These are phyloP conservation scores for Colletotrichum lupini DNA, from an alignment of 2,329 filamentous ascomycete genomes.

Conservation along the genomic window DNA sequence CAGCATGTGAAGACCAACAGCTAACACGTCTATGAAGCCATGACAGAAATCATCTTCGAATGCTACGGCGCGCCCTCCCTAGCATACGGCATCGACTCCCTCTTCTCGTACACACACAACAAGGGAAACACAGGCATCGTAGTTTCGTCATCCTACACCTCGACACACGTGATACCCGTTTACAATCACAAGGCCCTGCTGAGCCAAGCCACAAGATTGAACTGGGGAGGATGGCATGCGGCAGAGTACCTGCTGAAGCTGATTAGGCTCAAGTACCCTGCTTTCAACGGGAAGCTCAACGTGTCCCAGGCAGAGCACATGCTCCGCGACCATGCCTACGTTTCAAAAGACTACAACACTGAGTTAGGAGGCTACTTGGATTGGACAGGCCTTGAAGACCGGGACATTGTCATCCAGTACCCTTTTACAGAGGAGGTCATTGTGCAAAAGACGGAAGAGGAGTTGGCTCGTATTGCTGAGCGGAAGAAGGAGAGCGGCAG, in stretches of 20 bases:
- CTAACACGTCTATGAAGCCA: slow-evolving; percentile 66
- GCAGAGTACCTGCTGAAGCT: slow-evolving; percentile 93
- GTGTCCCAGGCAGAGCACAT: slow-evolving; percentile 88
- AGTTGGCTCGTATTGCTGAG: slow-evolving; percentile 89
- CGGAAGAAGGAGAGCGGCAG: slow-evolving; percentile 94
- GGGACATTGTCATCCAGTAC: slow-evolving; percentile 90
- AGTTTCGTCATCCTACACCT: slow-evolving; percentile 90
- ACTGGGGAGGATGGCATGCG: slow-evolving; percentile 93
- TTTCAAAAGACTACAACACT: slow-evolving; percentile 84
- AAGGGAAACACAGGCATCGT: slow-evolving; percentile 88
- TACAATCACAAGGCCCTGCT: slow-evolving; percentile 87
- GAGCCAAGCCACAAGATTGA: slow-evolving; percentile 86
- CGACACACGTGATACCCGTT: slow-evolving; percentile 95
- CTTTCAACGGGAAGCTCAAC: slow-evolving; percentile 87
- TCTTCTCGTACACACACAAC: slow-evolving; percentile 96
- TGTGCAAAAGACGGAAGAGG: slow-evolving; percentile 92
- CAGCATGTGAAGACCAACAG: slow-evolving; percentile 33
- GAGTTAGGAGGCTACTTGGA: slow-evolving; percentile 85
- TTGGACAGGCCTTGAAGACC: slow-evolving; percentile 90
- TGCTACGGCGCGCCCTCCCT: slow-evolving; percentile 92
- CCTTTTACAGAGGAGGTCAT: slow-evolving; percentile 93
- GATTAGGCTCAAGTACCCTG: slow-evolving; percentile 89
- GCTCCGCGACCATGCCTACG: slow-evolving; percentile 88
- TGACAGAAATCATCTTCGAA: slow-evolving; percentile 98
- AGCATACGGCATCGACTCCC: slow-evolving; percentile 93